phyloP scores from a whole-genome alignment of 176 grass and related monocot genomes.

The Raddia distichophylla region DNA sequence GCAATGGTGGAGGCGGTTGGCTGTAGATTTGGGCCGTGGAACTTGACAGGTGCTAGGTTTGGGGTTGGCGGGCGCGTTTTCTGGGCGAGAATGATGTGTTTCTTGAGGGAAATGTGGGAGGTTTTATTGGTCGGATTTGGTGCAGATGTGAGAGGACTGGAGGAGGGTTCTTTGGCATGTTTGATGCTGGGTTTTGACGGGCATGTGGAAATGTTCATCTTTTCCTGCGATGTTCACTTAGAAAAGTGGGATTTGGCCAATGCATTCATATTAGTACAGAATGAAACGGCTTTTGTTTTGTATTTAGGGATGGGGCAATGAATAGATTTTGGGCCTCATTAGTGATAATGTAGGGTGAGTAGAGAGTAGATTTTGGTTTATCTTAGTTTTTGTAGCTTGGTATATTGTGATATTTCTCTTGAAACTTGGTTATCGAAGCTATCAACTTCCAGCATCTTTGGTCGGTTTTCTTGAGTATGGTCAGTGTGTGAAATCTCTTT shows the following conservation, averaged over 20 bases:
- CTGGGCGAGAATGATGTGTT: neutral
- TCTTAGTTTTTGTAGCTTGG: neutral
- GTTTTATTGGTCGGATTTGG: constrained; percentile 1
- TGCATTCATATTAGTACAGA: neutral
- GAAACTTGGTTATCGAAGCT: neutral
- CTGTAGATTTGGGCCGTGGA: constrained; percentile 32
- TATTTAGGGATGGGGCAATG: neutral
- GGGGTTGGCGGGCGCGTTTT: neutral
- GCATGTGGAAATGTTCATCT: constrained; percentile 13
- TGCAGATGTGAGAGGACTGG: neutral
- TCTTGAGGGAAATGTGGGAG: neutral
- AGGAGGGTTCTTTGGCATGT: neutral
- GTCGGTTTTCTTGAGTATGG: neutral
- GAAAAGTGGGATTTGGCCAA: neutral
- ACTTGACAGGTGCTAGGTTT: neutral
- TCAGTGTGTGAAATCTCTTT: neutral
- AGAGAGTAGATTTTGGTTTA: constrained; percentile 25
- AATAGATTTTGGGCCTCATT: neutral
- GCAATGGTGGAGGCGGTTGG: neutral
- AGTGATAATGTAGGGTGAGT: neutral
- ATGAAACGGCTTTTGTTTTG: neutral
- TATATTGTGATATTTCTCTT: neutral
- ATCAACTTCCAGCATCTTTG: neutral
- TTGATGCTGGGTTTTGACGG: constrained; percentile 20
- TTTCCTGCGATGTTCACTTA: neutral